A percentile compares a stretch with the other conserved stretches of the same genome.
Conservation (phyloP, 441 rosid species). For the Croton laevigatus region DNA sequence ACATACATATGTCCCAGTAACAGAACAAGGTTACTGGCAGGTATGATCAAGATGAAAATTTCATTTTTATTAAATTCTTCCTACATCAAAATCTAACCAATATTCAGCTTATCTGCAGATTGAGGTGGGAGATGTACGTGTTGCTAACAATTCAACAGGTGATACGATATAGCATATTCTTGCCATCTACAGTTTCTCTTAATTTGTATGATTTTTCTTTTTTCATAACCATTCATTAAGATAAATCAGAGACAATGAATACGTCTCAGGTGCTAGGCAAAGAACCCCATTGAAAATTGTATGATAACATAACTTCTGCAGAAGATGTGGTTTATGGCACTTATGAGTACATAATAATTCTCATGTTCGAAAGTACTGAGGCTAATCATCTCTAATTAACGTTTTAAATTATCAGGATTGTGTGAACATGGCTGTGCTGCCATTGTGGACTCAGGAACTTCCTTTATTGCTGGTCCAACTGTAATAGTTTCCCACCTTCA, state of each 20-base stretch:
- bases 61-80: not conserved
- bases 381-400: not conserved
- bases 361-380: not conserved
- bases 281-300: too few relatives aligned
- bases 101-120: conserved; percentile 34
- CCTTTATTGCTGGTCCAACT: conserved; percentile 64
- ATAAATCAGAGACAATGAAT: too few relatives aligned
- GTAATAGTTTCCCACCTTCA: conserved; percentile 31
- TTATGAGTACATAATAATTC: not conserved
- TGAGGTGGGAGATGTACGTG: conserved; percentile 37
- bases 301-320: not conserved
- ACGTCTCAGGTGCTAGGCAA: too few relatives aligned
- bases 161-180: not conserved
- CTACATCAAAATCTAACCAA: not conserved
- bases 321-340: not conserved
- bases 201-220: not conserved
- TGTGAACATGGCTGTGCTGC: conserved; percentile 48
- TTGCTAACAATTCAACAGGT: conserved; percentile 50
- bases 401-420: conserved; percentile 37
- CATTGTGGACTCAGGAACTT: conserved; percentile 57
- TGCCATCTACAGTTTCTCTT: not conserved
- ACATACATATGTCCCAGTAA: conserved; percentile 48
- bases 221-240: not conserved
- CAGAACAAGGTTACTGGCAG: conserved; percentile 56
- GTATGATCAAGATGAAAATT: conserved; percentile 22